Base-by-base conservation (phyloP, 495 filamentous ascomycete genomes). In the Tuber umbilicatum region DNA sequence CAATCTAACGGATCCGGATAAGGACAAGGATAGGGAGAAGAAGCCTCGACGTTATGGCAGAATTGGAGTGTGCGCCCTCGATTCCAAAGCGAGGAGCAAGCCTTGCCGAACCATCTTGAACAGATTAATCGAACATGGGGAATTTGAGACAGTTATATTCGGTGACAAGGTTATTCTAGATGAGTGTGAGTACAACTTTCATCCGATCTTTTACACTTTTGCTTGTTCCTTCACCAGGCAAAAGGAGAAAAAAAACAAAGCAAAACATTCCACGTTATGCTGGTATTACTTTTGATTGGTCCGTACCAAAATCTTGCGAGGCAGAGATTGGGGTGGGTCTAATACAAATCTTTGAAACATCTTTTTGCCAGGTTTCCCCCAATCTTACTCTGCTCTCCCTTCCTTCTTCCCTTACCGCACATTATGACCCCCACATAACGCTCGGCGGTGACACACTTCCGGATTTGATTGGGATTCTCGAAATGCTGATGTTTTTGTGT, bases 151-250 rank as follows among this genome's bases (percentile, higher is more conserved):
- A 38, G 90, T 94, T 45, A 93, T 99, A 5, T 99, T 99, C 85
- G 95, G 95, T 47, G 95, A 99, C 83, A 99, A 99, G 82, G 93
- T 97, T 70, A 98, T 99, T 76, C 86, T 98, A 68, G 95, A 99
- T 77, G 95, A 99, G 86, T 89, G 89, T 84, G 85, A 88, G 81
- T 87, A 41, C 10, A n/a, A 17, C n/a, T 47, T 23, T 39, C 37
- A 67, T 67, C 60, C 60, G 55, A 64, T 64, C 55, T 64, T 64
- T 64, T 64, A 64, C 55, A 35, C 55, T 35, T 64, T 55, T 64
- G 27, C 55, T 64, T 64, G 12, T 4, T 64, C 10, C 55, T 64
- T 64, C 2, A 17, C 41, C 6, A 21, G 39, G 68, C 19, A n/a
- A 69, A 31, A 27, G 23, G 6, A 69, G 17, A 16, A 2, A 7